These are phyloP conservation scores for Lepidium didymum DNA, from an alignment of 345 rosid genomes.

Conservation along the genomic window DNA sequence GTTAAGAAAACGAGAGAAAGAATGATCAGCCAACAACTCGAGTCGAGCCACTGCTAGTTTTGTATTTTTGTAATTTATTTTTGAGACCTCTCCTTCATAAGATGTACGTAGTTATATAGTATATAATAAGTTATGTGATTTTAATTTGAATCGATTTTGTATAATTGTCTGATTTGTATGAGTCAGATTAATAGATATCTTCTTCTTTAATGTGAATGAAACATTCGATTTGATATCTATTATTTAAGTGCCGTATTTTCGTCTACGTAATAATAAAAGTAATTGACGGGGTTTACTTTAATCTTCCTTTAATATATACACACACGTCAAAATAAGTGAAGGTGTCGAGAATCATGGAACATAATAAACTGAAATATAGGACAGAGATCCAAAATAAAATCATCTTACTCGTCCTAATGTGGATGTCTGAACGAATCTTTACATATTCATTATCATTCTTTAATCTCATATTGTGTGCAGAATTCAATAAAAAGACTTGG, in stretches of 20 bases:
- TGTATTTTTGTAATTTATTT: conserved; percentile 12
- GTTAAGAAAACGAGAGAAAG: background rate
- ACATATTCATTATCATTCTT: background rate
- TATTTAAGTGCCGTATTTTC: background rate
- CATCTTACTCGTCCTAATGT: conserved; percentile 16
- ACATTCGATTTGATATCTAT: conserved; percentile 2
- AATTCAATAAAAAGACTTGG: background rate
- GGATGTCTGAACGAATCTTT: conserved; percentile 18
- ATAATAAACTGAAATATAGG: background rate
- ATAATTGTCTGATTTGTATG: background rate
- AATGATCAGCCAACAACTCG: conserved; percentile 1
- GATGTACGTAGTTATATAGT: conserved; percentile 1
- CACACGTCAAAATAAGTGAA: background rate
- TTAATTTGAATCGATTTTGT: conserved; percentile 3
- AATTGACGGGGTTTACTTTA: background rate
- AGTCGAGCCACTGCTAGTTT: background rate
- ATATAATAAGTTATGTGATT: background rate
- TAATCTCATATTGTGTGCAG: background rate
- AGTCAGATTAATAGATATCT: background rate
- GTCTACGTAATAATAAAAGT: background rate
- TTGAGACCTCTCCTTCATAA: background rate
- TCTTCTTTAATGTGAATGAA: background rate
- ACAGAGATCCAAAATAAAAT: background rate
- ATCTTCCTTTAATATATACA: conserved; percentile 1
- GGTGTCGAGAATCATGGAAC: conserved; percentile 19